These are phyloP conservation scores for Fusarium heterosporum DNA, from an alignment of 2,329 filamentous ascomycete genomes.

Conservation along the genomic window DNA sequence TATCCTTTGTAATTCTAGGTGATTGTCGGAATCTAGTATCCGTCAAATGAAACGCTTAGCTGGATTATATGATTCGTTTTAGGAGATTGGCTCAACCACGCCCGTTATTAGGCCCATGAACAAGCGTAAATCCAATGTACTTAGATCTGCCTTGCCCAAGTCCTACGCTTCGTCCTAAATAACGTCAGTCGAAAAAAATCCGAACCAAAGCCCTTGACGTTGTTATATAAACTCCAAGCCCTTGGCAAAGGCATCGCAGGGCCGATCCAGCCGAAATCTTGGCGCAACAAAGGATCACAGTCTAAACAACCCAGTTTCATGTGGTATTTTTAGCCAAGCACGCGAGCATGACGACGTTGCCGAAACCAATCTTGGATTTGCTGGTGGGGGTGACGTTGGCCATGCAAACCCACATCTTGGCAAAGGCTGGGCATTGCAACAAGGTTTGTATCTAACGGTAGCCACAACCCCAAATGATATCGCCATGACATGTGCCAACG, in stretches of 20 bases:
- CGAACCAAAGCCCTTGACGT: neutral
- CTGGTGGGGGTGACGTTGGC: constrained; percentile 10
- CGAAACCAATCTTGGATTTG: constrained; percentile 7
- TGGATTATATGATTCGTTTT: no score
- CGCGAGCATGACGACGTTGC: constrained; percentile 11
- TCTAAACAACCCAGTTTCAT: neutral
- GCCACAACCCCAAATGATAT: constrained; percentile 3
- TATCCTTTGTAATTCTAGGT: no score
- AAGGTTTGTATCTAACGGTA: constrained; percentile 14
- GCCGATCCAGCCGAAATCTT: neutral
- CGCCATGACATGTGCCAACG: constrained; percentile 28
- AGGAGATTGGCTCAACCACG: no score
- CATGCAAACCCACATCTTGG: constrained; percentile 10
- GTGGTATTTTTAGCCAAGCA: neutral
- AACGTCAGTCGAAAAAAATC: no score
- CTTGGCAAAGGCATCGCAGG: no score
- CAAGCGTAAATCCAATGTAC: no score
- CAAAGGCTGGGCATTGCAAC: constrained; percentile 6
- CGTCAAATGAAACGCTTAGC: no score
- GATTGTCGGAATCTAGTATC: no score
- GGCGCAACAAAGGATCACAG: neutral
- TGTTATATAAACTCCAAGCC: neutral
- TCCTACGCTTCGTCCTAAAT: no score
- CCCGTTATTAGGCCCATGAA: no score
- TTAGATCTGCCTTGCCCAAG: no score